Base-by-base conservation (phyloP, 2,329 filamentous ascomycete genomes). In the Botrytis fragariae region DNA sequence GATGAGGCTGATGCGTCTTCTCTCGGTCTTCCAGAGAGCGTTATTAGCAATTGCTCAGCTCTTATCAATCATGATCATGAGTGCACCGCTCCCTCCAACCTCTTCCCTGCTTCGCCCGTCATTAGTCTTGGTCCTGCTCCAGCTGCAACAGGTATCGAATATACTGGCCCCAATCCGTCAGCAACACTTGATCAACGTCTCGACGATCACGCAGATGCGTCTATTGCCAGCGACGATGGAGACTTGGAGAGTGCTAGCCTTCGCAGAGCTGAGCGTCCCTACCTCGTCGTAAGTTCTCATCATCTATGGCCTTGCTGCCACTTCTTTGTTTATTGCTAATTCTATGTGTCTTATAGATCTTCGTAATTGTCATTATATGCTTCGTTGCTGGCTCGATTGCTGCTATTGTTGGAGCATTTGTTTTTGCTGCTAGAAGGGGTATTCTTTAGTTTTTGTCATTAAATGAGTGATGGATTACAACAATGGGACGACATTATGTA, bases 271-370 rank as follows among this genome's bases (percentile, higher is more conserved):
- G 32, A 65, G 35, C 29, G 22, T 0, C 44, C 35, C 14, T 51
- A n/a, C 14, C 12, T 32, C 5, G 10, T 65, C 22, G 63, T 65
- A 65, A n/a, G 63, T 51, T 37, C 29, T 12, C 5, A 5, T 1
- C 20, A n/a, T 39, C 18, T n/a, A 7, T 5, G 7, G 3, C 6
- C n/a, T 25, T 0, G 6, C 32, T 8, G 35, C 14, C 20, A n/a
- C 9, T 0, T 37, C 14, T 1, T 12, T 18, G 4, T n/a, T 8
- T 32, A 51, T 35, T 6, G 44, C 63, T 65, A 65, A 65, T 44
- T 51, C 12, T 3, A 8, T 14, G 7, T 5, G 0, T 5, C 12
- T 37, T n/a, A 1, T 8, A 65, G 63, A 65, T 65, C 22, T 22
- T 65, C 10, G 22, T 2, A 3, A 1, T 32, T 3, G 12, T 37